Base-by-base conservation (phyloP, 495 filamentous ascomycete genomes). In the Aspergillus homomorphus region DNA sequence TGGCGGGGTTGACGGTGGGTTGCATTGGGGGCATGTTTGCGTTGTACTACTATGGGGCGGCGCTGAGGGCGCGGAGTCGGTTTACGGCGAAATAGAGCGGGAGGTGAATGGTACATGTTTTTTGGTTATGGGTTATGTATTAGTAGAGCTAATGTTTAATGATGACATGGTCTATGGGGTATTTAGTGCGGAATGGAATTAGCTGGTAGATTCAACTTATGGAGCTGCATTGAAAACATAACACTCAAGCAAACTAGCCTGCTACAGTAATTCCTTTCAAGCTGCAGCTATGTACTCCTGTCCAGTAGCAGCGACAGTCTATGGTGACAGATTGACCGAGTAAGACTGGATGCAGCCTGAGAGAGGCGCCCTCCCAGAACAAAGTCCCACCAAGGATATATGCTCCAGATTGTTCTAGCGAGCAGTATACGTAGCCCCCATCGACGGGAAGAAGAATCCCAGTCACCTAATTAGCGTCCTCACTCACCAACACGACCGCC, bases 31-130 rank as follows among this genome's bases (percentile, higher is more conserved):
- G 74, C 0, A 83, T 87, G 50, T 83, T 77, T 62, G 61, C 71
- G 26, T 66, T 88, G 46, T 88, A 76, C 51, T 75, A 73, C 57
- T 80, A 66, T 56, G 83, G 84, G 4, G 79, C 69, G 16, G 73
- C 63, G 61, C 60, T 87, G 62, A 66, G 79, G 57, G 59, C 68
- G 33, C 50, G 33, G 33, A 48, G 41, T 18, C 53, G 44, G 46
- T 56, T 60, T 51, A 43, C 23, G 18, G 16, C 48, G 21, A 53
- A 52, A 22, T 58, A 53, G 51, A 16, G n/a, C 4, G 15, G 4
- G 45, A 48, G n/a, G n/a, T 48, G 33, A 12, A 28, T 4, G 26
- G 4, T 28, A 28, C 26, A 28, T 28, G 26, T 3, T 3, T 4
- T 9, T 28, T 3, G 26, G 9, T 9, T 28, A 9, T 28, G 26